Base-by-base conservation (phyloP, 306 rosid genomes). In the Dalbergia cultrata region DNA sequence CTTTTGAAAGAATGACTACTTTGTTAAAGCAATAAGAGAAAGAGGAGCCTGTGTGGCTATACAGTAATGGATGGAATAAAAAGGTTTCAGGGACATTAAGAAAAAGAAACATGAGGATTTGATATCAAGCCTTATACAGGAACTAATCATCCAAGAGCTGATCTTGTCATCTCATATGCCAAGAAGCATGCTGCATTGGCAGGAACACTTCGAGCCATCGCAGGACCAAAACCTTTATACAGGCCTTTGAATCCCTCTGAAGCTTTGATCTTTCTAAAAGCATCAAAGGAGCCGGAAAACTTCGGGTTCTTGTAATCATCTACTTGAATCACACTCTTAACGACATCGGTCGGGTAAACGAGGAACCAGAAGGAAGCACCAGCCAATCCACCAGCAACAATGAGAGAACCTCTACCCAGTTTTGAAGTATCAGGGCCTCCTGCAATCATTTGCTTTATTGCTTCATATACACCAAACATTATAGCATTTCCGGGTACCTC, bases 401-500 rank as follows among this genome's bases (percentile, higher is more conserved):
- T 85, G 71, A 90, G 70, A 33, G 97, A 90, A 35, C 94, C 93
- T 81, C 97, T 86, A 21, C 94, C 89, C n/a, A 92, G 79, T 18
- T 77, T 66, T 0, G 93, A 87, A 52, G 94, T 90, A 85, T 92
- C 94, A 10, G 81, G 22, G 9, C 94, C 97, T 18, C 97, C 94
- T 8, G 97, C 94, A 31, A 92, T 18, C 8, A 41, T 67, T 54
- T 92, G 94, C 84, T 92, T 89, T 18, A 84, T 34, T 17, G 87
- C 88, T 85, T 92, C 97, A 35, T 92, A 92, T 8, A 85, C 93
- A 26, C 94, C 94, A 60, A 95, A 93, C 97, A 95, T 90, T 33
- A 81, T 86, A 16, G 98, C 99, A 69, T 93, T 95, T 83, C 99
- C 99, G 0, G 99, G 99, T 65, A 95, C 69, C 81, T 95, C 99